Evolutionary conservation across 352 stramenopile genomes (phyloP), one percentile per base, ranked within the genome.

Genomic region (Thalassiosira sp.): DNA sequence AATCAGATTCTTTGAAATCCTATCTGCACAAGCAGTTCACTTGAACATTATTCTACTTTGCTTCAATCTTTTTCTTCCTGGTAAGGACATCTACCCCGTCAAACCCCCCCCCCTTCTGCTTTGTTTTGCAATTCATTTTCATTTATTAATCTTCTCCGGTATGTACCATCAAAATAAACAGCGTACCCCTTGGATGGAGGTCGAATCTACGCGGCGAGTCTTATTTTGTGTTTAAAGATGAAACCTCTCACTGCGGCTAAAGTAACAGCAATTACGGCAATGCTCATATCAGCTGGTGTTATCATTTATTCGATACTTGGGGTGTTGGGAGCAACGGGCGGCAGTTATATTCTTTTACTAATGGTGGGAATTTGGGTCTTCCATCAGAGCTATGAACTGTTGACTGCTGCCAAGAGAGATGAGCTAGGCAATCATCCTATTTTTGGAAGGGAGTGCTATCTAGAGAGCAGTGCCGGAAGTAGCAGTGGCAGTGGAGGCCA

Each of bases 121-220:
- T 37, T 37, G 31, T 37, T 8, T 57, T 15, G 6, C n/a, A n/a
- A n/a, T n/a, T n/a, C n/a, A n/a, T n/a, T n/a, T n/a, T n/a, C n/a
- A n/a, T n/a, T n/a, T n/a, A n/a, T n/a, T n/a, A n/a, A n/a, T n/a
- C n/a, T n/a, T n/a, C n/a, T n/a, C n/a, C n/a, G n/a, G n/a, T n/a
- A 42, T 51, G 28, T 5, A 59, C 59, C 1, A 27, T 27, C n/a
- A n/a, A n/a, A n/a, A n/a, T n/a, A n/a, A n/a, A 33, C 33, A 72
- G 78, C 78, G 0, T 86, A 86, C 43, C 78, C 78, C n/a, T 53
- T 86, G 11, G 78, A 86, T 37, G 78, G 78, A 28, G 78, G 78
- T 35, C 53, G 76, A 64, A 52, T 81, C 18, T 76, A 57, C 35
- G 72, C 57, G 27, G 63, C 65, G 3, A 28, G 18, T 22, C 59